Conservation (phyloP, 1,284 basidiomycete genomes). For the Ceratobasidium sp. region DNA sequence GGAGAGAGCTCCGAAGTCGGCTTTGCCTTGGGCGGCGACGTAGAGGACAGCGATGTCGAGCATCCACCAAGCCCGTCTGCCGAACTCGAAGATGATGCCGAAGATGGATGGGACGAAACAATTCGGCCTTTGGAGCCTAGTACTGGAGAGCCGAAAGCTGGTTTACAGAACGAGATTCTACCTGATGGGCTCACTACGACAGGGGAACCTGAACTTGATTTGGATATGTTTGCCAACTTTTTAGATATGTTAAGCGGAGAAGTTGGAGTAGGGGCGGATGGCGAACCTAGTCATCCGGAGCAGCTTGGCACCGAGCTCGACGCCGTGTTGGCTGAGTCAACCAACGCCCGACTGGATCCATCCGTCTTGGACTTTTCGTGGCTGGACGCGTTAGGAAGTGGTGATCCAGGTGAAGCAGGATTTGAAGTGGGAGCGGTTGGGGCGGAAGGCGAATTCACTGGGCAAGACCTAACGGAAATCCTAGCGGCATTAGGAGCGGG, state of each 20-base stretch:
- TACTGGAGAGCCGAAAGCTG: neutral
- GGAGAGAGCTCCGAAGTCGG: slow-evolving; percentile 16
- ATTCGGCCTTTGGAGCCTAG: slow-evolving; percentile 7
- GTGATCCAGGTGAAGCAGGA: neutral
- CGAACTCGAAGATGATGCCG: slow-evolving; percentile 11
- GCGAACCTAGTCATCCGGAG: neutral
- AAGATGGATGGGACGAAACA: slow-evolving; percentile 23
- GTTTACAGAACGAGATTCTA: neutral
- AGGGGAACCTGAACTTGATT: neutral
- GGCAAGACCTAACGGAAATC: slow-evolving; percentile 14
- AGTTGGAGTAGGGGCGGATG: neutral
- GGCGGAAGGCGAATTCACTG: neutral
- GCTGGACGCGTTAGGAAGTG: slow-evolving; percentile 18
- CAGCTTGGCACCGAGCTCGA: slow-evolving; percentile 10
- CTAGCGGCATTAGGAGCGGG: slow-evolving; percentile 20
- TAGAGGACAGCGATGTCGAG: slow-evolving; percentile 4
- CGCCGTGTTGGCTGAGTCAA: slow-evolving; percentile 2
- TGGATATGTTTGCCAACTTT: slow-evolving; percentile 11
- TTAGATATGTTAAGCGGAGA: slow-evolving; percentile 4
- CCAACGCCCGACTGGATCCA: neutral
- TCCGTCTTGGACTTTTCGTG: slow-evolving; percentile 26
- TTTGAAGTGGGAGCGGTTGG: neutral
- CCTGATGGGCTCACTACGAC: neutral
- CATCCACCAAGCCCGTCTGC: neutral
- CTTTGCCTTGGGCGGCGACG: neutral